Base-by-base conservation (phyloP, 2,329 filamentous ascomycete species). In the Epichloe sibirici region DNA sequence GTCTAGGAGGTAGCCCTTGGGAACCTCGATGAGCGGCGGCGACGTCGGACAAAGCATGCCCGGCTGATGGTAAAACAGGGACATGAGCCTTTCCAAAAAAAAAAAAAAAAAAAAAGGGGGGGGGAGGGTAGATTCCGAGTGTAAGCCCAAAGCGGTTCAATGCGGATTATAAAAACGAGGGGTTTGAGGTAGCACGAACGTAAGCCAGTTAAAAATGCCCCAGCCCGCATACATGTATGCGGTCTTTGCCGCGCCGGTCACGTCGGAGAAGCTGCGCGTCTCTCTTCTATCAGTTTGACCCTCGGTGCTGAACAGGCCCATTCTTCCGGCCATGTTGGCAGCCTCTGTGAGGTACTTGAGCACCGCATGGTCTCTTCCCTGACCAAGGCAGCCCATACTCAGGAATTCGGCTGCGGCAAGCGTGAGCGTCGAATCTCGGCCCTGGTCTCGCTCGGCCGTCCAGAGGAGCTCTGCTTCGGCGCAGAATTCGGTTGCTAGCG, bases 121-220 rank as follows among this genome's bases (percentile, higher is more conserved):
- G n/a, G n/a, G n/a, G n/a, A n/a, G n/a, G n/a, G n/a, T n/a, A 45
- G 7, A 38, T 12, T 23, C 2, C 15, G 9, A 17, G 39, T 7
- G 37, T 28, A 31, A 28, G 9, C 15, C 11, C 23, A 11, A 31
- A 5, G 17, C 34, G 15, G 8, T 17, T 25, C 28, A 3, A 15
- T 15, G 17, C n/a, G 25, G n/a, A 45, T 25, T 17, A 17, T 1
- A 17, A 6, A 28, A 45, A n/a, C 42, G 42, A 44, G 12, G 43
- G 31, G 13, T 45, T n/a, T 6, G n/a, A 38, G 7, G 12, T 21
- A 8, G 9, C 5, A 35, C 4, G 45, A 9, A 69, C 67, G 64
- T 60, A 42, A 61, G 62, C 65, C 65, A 68, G 51, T 67, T 67
- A 40, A 68, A 68, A 2, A 55, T 43, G 2, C 59, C 60, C 59